Conservation (phyloP, 208 protist species). For the Entamoeba histolytica region DNA sequence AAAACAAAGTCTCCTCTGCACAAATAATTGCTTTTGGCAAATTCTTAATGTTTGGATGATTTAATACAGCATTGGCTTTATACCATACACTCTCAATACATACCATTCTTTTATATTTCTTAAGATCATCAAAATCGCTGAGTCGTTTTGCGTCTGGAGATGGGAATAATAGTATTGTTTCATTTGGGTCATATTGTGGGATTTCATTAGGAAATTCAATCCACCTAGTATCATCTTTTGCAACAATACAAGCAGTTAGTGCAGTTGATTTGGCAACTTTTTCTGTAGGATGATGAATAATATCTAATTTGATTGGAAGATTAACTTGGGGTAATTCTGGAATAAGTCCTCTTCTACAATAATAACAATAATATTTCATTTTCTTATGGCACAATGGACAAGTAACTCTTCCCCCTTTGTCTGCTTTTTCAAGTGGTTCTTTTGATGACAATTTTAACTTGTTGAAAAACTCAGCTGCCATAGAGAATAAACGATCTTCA, state of each 20-base stretch:
- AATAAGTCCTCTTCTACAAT: not conserved
- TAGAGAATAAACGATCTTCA: not conserved
- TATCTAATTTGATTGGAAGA: not conserved
- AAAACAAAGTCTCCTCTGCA: constrained; percentile 8
- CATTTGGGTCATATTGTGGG: constrained; percentile 11
- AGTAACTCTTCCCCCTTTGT: not conserved
- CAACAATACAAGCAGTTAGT: constrained; percentile 4
- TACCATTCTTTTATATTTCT: constrained; percentile 4
- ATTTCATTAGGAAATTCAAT: constrained; percentile 18
- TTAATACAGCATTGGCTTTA: not conserved
- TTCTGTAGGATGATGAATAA: constrained; percentile 22
- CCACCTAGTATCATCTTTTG: not conserved
- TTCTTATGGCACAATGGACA: not conserved
- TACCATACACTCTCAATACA: constrained; percentile 18
- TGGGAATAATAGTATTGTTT: constrained; percentile 12
- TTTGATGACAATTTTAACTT: not conserved
- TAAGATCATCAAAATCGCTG: not conserved
- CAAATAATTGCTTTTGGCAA: constrained; percentile 9
- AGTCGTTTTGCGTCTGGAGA: not conserved
- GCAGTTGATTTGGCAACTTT: constrained; percentile 16
- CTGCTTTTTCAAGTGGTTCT: not conserved
- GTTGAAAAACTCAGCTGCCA: not conserved
- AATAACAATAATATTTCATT: not conserved
- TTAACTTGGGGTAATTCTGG: not conserved
- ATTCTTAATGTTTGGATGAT: not conserved